Evolutionary conservation across 2,329 filamentous ascomycete genomes (phyloP).

Genomic region (Podosphaera aphanis): DNA sequence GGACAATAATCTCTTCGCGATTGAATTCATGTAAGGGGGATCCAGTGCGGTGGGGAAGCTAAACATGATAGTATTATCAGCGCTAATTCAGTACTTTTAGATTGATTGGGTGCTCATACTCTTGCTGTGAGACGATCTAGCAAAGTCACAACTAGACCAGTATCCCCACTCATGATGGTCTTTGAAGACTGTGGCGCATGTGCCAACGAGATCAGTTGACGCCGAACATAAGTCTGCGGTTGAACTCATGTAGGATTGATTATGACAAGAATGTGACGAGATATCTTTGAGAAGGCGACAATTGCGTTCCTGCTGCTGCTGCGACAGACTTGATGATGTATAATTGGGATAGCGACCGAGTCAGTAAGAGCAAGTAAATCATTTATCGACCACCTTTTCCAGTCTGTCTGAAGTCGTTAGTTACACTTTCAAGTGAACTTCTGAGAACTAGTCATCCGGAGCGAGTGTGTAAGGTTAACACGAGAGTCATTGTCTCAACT

Average conservation of each 20-base stretch:
- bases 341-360: not conserved
- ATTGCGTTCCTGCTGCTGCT: not conserved
- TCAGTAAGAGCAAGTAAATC: not conserved
- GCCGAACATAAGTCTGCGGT: constrained; percentile 9
- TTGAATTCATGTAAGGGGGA: constrained; percentile 30
- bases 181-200: constrained; percentile 6
- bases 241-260: not conserved
- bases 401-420: no score
- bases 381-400: not conserved
- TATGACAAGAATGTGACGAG: not conserved
- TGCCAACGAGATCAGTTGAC: constrained; percentile 9
- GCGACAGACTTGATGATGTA: not conserved
- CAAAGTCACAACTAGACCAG: constrained; percentile 34
- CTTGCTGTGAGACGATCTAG: constrained; percentile 38
- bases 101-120: constrained; percentile 19
- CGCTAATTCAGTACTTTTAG: constrained; percentile 2
- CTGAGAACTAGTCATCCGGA: no score
- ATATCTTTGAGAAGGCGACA: not conserved
- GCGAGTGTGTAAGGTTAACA: no score
- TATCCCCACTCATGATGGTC: constrained; percentile 32
- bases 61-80: constrained; percentile 2
- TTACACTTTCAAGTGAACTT: no score
- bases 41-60: constrained; percentile 42
- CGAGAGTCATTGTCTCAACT: no score
- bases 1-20: constrained; percentile 35